These are phyloP conservation scores for Pythium brassicae DNA, from an alignment of 352 stramenopile species.

Conservation along the genomic window DNA sequence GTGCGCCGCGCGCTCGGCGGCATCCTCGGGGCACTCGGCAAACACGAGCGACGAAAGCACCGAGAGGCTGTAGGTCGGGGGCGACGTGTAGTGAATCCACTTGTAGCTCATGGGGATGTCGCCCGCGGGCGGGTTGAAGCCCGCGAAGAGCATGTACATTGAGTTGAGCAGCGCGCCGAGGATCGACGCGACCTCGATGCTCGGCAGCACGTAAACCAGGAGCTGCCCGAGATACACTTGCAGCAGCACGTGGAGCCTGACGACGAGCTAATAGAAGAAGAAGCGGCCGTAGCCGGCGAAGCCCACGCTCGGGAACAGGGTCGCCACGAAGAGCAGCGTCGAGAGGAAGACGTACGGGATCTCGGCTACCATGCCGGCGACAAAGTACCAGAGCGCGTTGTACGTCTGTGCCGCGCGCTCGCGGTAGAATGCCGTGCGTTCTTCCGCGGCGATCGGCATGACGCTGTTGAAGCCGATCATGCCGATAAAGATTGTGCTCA, in stretches of 20 bases:
- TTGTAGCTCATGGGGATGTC: conserved; percentile 43
- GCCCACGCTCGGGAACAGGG: conserved; percentile 44
- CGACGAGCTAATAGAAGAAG: conserved; percentile 40
- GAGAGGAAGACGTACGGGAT: conserved; percentile 48
- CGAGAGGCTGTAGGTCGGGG: conserved; percentile 41
- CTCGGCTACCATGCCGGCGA: conserved; percentile 80
- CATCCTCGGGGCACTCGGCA: conserved; percentile 25
- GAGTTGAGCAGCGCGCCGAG: conserved; percentile 43
- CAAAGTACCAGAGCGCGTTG: conserved; percentile 70
- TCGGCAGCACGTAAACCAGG: conserved; percentile 40
- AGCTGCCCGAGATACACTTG: conserved; percentile 49
- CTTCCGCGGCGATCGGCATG: conserved; percentile 70
- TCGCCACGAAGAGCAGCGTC: conserved; percentile 27
- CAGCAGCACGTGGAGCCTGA: conserved; percentile 38
- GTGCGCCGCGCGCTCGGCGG: conserved; percentile 1
- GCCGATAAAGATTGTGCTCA: conserved; percentile 75
- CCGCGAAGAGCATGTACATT: conserved; percentile 55
- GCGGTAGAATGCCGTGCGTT: conserved; percentile 91
- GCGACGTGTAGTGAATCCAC: conserved; percentile 57
- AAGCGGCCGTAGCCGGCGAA: conserved; percentile 30
- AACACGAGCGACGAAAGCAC: conserved; percentile 33
- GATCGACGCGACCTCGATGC: conserved; percentile 36
- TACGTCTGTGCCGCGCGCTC: conserved; percentile 91
- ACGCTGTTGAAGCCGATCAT: conserved; percentile 80
- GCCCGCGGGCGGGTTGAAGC: conserved; percentile 39